Conservation (phyloP, 768 basidiomycete genomes). For the Psilocybe cubensis region DNA sequence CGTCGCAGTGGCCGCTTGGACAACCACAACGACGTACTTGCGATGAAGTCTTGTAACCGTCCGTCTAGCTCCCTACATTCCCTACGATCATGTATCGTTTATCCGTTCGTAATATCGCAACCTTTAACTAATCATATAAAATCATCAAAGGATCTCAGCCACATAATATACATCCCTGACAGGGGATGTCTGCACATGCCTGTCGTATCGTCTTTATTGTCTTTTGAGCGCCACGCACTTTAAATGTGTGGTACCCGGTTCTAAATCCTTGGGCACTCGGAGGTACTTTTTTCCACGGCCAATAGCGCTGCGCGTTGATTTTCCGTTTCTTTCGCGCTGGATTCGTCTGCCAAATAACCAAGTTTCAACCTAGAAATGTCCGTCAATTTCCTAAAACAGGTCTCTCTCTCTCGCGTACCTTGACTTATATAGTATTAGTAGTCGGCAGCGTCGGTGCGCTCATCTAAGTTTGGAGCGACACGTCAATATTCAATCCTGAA, state of each 20-base stretch:
- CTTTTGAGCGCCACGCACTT: neutral
- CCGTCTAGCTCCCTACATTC: neutral
- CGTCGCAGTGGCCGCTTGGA: neutral
- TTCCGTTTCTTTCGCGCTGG: neutral
- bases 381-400: neutral
- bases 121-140: neutral
- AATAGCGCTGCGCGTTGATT: constrained; percentile 1
- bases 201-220: neutral
- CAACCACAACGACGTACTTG: neutral
- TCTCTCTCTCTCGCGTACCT: neutral
- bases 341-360: neutral
- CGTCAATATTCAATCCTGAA: neutral
- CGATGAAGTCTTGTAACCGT: neutral
- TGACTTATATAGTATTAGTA: neutral
- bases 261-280: constrained; percentile 1
- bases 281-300: neutral
- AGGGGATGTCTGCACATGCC: neutral
- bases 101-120: neutral
- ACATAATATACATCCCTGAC: neutral
- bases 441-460: no score
- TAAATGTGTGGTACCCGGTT: neutral
- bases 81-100: neutral
- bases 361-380: neutral
- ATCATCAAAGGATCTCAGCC: neutral
- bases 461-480: no score